phyloP scores from a whole-genome alignment of 805 yeast species.

The Deakozyma indianensis region DNA sequence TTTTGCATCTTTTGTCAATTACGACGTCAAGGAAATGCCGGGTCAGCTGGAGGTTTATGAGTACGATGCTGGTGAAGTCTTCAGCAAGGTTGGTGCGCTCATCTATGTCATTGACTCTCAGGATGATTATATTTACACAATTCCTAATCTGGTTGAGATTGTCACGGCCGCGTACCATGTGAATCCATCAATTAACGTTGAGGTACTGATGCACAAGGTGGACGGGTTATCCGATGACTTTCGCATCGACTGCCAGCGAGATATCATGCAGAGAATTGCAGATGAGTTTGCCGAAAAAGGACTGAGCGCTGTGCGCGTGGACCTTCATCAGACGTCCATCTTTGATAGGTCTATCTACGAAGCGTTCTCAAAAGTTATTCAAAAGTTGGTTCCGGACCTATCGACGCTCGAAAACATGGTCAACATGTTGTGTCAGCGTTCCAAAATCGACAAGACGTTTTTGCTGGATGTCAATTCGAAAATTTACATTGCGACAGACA shows the following conservation, averaged over 20 bases:
- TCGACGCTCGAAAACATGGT: constrained; percentile 80
- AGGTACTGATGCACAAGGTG: constrained; percentile 87
- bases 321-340: constrained; percentile 83
- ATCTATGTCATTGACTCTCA: constrained; percentile 92
- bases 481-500: constrained; percentile 90
- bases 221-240: constrained; percentile 93
- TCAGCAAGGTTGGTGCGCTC: constrained; percentile 73
- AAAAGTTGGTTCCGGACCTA: constrained; percentile 76
- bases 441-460: constrained; percentile 85
- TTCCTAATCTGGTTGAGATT: constrained; percentile 77
- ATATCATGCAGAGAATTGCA: constrained; percentile 89
- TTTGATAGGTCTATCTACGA: constrained; percentile 94
- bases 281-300: constrained; percentile 87
- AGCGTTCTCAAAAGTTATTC: constrained; percentile 87
- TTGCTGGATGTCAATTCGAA: constrained; percentile 85
- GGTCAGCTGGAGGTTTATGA: constrained; percentile 87
- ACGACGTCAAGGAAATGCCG: constrained; percentile 86
- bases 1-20: constrained; percentile 69
- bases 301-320: constrained; percentile 77
- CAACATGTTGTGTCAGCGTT: constrained; percentile 77
- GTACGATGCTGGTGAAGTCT: constrained; percentile 67
- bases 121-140: constrained; percentile 86
- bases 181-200: constrained; percentile 76
- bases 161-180: constrained; percentile 76
- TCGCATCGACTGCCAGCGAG: constrained; percentile 86